Percentiles rank a stretch among this genome's conserved stretches.
Evolutionary conservation across 495 filamentous ascomycete species (phyloP).

Genomic region (Cercophora scortea): DNA sequence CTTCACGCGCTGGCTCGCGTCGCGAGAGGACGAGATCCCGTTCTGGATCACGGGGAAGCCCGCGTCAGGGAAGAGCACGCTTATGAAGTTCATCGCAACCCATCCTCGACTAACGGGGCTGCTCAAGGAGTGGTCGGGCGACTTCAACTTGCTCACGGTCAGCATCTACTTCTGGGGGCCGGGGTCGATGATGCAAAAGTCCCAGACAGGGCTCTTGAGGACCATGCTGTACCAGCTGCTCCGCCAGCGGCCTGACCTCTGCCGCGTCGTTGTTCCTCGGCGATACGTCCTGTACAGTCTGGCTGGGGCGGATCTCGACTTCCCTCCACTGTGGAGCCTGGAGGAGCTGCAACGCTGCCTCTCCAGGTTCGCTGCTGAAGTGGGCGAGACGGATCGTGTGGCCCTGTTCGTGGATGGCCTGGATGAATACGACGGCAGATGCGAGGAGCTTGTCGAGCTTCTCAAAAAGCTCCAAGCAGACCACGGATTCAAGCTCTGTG

Average conservation of each 20-base stretch:
- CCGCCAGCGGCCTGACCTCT: not conserved
- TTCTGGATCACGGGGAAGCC: slow-evolving; percentile 8
- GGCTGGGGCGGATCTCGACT: not conserved
- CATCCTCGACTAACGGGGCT: not conserved
- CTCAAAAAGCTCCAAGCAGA: not conserved
- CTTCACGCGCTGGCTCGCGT: not conserved
- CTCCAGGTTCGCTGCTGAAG: not conserved
- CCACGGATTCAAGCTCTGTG: slow-evolving; percentile 3
- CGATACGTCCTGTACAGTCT: not conserved
- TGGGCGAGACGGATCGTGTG: not conserved
- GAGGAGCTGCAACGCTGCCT: not conserved
- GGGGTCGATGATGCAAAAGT: slow-evolving; percentile 1
- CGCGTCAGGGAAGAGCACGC: slow-evolving; percentile 4
- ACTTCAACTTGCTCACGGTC: not conserved
- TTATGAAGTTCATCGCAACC: slow-evolving; percentile 4
- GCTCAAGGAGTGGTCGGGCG: slow-evolving; percentile 1
- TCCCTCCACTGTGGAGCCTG: not conserved
- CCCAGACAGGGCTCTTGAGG: not conserved
- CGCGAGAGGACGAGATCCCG: not conserved
- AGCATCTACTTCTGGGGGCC: slow-evolving; percentile 4
- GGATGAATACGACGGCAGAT: slow-evolving; percentile 5
- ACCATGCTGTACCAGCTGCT: slow-evolving; percentile 3
- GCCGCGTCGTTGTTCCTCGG: not conserved
- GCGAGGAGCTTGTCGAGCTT: not conserved
- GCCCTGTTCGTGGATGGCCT: slow-evolving; percentile 5